Base-by-base conservation (phyloP, 352 stramenopile genomes). In the Phytophthora fragariae region DNA sequence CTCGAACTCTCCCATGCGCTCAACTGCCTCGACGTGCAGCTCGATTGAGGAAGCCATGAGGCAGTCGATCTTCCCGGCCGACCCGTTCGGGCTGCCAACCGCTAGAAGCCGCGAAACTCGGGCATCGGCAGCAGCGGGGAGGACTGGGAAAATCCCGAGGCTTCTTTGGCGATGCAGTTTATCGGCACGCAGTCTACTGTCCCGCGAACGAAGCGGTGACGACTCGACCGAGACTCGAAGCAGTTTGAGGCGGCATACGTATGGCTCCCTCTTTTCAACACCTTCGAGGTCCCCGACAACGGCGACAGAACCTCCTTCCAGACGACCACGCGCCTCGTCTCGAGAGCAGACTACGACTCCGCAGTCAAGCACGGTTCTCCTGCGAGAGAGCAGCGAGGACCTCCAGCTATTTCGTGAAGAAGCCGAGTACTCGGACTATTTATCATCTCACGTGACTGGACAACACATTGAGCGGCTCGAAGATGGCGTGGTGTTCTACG, bases 361-460 rank as follows among this genome's bases (percentile, higher is more conserved):
- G 0, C 65, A 56, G 14, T 82, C 72, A 37, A 79, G 68, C 24
- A 78, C 83, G 0, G 59, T 86, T 27, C 24, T 84, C 2, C 57
- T 87, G 19, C 75, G 78, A 19, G 77, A 84, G 12, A 64, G 67
- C 24, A 72, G 76, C 24, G 70, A 83, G 3, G 75, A 89, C 12
- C 73, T 92, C 2, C 75, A 76, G 15, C 63, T 92, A 10, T 90
- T 93, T 59, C 85, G 84, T 2, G 85, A 93, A 44, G 84, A 94
- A 61, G 86, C 88, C 24, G 88, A 94, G 70, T 94, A 94, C 72
- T 94, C 88, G 37, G 88, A 94, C 62, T 93, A 94, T 75, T 65
- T 94, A 55, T 75, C 72, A 7, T 80, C 82, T 33, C 49, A 68
- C 8, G 44, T 91, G 47, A 90, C 81, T 0, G 75, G 82, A 4